These are phyloP conservation scores for Trichosporon sp. DNA, from an alignment of 1,284 basidiomycete species.

Conservation along the genomic window DNA sequence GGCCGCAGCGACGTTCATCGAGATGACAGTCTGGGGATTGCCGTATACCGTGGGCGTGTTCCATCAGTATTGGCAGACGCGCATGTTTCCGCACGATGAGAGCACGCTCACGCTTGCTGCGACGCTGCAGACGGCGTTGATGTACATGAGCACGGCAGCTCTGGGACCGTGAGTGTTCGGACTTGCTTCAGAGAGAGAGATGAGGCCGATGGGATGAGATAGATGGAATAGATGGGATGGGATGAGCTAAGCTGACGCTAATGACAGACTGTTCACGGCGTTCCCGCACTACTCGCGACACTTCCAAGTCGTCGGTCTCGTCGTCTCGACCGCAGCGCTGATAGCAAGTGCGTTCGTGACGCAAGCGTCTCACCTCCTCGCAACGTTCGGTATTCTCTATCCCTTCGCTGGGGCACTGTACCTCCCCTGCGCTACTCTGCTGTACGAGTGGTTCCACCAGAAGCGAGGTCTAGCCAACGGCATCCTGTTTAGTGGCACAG, in stretches of 20 bases:
- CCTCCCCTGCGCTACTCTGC: constrained; percentile 41
- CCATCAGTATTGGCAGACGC: constrained; percentile 38
- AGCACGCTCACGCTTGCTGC: constrained; percentile 41
- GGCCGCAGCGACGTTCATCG: constrained; percentile 36
- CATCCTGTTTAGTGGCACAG: constrained; percentile 45
- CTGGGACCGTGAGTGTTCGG: constrained; percentile 43
- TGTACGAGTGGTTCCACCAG: constrained; percentile 45
- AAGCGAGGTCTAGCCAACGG: constrained; percentile 43
- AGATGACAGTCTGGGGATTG: constrained; percentile 45
- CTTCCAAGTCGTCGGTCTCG: constrained; percentile 32
- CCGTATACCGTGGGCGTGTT: constrained; percentile 44
- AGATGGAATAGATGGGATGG: too few relatives aligned
- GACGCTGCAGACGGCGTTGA: constrained; percentile 41
- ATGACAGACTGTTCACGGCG: constrained; percentile 29
- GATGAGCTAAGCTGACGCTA: neutral
- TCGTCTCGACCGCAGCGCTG: constrained; percentile 23
- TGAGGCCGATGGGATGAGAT: too few relatives aligned
- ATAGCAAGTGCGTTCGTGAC: constrained; percentile 35
- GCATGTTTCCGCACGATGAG: constrained; percentile 31
- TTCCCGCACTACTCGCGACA: constrained; percentile 26
- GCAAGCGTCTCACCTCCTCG: constrained; percentile 40
- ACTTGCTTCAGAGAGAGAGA: too few relatives aligned
- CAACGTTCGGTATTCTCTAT: constrained; percentile 41
- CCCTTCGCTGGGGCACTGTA: constrained; percentile 40
- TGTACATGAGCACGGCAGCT: constrained; percentile 37